Evolutionary conservation across 2,329 filamentous ascomycete genomes (phyloP).

Genomic region (Bertia moriformis): DNA sequence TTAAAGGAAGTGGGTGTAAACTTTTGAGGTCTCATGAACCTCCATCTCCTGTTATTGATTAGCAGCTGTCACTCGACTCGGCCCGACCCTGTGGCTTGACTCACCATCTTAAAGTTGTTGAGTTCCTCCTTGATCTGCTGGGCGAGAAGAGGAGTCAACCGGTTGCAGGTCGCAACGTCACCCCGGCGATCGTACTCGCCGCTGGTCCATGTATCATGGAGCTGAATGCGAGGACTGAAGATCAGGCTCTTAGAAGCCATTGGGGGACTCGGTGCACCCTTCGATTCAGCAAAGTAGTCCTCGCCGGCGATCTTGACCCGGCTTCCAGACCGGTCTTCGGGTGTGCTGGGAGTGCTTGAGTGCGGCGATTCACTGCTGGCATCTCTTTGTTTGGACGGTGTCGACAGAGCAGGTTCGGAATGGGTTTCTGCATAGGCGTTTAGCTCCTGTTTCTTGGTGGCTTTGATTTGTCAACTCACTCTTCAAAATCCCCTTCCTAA

Average conservation of each 20-base stretch:
- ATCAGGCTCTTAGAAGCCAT: constrained; percentile 47
- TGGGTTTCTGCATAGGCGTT: constrained; percentile 5
- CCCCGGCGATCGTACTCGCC: constrained; percentile 92
- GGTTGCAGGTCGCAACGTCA: constrained; percentile 94
- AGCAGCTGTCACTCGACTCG: background rate
- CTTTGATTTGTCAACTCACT: constrained; percentile 36
- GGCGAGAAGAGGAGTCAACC: constrained; percentile 86
- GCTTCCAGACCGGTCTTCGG: constrained; percentile 42
- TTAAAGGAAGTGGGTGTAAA: constrained; percentile 99
- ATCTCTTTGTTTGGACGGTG: constrained; percentile 9
- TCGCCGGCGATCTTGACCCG: constrained; percentile 66
- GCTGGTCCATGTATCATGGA: constrained; percentile 91
- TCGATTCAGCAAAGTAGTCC: constrained; percentile 81
- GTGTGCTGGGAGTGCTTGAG: constrained; percentile 72
- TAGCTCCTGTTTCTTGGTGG: background rate
- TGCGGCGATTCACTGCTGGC: constrained; percentile 39
- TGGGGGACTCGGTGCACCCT: constrained; percentile 70
- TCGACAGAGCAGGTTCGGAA: constrained; percentile 1
- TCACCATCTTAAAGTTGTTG: constrained; percentile 97
- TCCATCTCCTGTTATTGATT: constrained; percentile 72
- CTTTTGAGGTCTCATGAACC: constrained; percentile 95
- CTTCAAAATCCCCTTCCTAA: constrained; percentile 92
- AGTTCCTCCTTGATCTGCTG: constrained; percentile 99
- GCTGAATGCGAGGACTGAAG: constrained; percentile 86
- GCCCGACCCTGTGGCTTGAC: constrained; percentile 13